These are phyloP conservation scores for Coemansia sp. DNA, from an alignment of 192 early-diverging fungal genomes.

Conservation along the genomic window DNA sequence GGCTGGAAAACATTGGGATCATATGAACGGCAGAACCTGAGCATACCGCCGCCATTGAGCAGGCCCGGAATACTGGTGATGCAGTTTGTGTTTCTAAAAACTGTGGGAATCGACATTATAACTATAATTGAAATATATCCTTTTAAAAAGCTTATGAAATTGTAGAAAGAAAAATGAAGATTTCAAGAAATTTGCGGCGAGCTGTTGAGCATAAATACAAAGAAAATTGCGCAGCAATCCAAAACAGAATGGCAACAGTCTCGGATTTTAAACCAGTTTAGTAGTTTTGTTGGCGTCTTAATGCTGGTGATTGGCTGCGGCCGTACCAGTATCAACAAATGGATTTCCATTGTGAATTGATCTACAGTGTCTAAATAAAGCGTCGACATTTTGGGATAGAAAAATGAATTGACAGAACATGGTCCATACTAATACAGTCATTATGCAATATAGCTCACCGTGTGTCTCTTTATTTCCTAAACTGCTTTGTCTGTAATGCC, in stretches of 20 bases:
- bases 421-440: no score
- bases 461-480: no score
- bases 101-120: not conserved
- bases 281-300: not conserved
- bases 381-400: not conserved
- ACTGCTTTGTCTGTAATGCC: no score
- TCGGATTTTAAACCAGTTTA: not conserved
- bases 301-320: no score
- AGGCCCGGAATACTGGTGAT: not conserved
- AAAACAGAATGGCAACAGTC: not conserved
- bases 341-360: not conserved
- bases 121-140: not conserved
- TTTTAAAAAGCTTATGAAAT: not conserved
- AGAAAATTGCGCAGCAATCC: not conserved
- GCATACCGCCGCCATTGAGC: not conserved
- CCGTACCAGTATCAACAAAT: no score
- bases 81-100: not conserved
- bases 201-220: not conserved
- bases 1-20: no score
- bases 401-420: no score
- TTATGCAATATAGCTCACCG: no score
- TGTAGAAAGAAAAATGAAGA: not conserved
- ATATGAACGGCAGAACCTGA: not conserved
- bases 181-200: not conserved
- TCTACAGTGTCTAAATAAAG: not conserved